Conservation (phyloP, 1,139 yeast genomes). For the Saccharomycopsis hybrid region DNA sequence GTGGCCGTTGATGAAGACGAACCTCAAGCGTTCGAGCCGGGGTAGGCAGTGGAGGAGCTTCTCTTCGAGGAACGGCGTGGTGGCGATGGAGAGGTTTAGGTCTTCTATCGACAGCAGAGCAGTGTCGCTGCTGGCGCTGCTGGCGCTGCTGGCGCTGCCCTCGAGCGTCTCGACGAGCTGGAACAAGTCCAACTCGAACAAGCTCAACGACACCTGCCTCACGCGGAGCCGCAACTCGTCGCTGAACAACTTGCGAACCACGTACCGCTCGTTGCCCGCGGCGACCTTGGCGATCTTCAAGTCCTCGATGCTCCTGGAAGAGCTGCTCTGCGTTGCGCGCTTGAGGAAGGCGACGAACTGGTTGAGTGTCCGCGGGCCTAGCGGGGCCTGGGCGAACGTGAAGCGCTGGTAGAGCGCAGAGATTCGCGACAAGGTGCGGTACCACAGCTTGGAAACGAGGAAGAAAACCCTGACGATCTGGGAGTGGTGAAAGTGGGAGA, state of each 20-base stretch:
- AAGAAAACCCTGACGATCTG: conserved; percentile 7
- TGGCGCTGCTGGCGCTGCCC: too few species aligned
- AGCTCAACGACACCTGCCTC: conserved; percentile 2
- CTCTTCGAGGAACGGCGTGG: conserved; percentile 18
- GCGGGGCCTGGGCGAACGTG: conserved; percentile 1
- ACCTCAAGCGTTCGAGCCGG: conserved; percentile 2
- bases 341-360: conserved; percentile 5
- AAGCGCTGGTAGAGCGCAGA: conserved; percentile 8
- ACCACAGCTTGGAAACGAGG: conserved; percentile 14
- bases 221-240: neutral
- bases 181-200: conserved; percentile 15
- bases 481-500: conserved; percentile 3
- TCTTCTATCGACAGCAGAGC: too few species aligned
- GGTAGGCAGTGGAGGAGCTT: conserved; percentile 8
- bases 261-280: conserved; percentile 4
- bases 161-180: conserved; percentile 11
- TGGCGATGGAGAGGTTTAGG: conserved; percentile 9
- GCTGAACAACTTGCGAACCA: conserved; percentile 5
- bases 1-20: conserved; percentile 11
- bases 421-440: conserved; percentile 3
- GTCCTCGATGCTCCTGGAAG: neutral
- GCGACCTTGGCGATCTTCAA: conserved; percentile 5
- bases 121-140: too few species aligned
- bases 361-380: conserved; percentile 5
- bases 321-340: neutral